Base-by-base conservation (phyloP, 2,329 filamentous ascomycete genomes). In the Colletotrichum godetiae region DNA sequence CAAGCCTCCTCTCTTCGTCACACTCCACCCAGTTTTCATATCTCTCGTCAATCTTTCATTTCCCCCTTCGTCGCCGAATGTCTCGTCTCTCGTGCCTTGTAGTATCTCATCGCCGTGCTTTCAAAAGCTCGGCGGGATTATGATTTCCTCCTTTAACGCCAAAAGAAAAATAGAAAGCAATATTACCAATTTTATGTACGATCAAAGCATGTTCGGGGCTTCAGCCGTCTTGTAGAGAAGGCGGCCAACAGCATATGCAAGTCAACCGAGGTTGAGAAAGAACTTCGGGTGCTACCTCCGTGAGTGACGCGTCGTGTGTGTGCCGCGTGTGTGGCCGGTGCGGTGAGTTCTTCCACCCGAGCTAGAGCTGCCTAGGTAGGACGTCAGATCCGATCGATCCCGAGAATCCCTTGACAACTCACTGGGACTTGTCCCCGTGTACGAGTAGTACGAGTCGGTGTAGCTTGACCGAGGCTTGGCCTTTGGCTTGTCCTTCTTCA, bases 371-470 rank as follows among this genome's bases (percentile, higher is more conserved):
- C 85, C 86, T 86, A 74, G 62, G 64, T 76, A 71, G 62, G 76
- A 76, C 65, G 74, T 76, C 69, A 76, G 74, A 68, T 75, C 66
- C 46, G 74, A 72, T 71, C 72, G 52, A 55, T 65, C 60, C 53
- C 68, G 75, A 57, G 68, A 72, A 63, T 75, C 69, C 70, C 68
- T 74, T 13, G 52, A 61, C 53, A 66, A 88, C 88, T 87, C 83
- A 89, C 88, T 89, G 75, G 86, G 86, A 78, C 81, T 86, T 75
- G 82, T 85, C 75, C 84, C 85, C 27, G 85, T 86, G 80, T 89
- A 90, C 64, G 86, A 88, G 78, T 88, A 87, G 74, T 87, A 87
- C 65, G 85, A 90, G 79, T 88, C 88, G 79, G 83, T 87, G 81
- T 88, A 88, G 79, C 83, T 71, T 82, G 74, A 82, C 76, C 77